Evolutionary conservation across 345 rosid species (phyloP), one percentile per base, ranked within the genome.

Genomic region (Salix dunnii): DNA sequence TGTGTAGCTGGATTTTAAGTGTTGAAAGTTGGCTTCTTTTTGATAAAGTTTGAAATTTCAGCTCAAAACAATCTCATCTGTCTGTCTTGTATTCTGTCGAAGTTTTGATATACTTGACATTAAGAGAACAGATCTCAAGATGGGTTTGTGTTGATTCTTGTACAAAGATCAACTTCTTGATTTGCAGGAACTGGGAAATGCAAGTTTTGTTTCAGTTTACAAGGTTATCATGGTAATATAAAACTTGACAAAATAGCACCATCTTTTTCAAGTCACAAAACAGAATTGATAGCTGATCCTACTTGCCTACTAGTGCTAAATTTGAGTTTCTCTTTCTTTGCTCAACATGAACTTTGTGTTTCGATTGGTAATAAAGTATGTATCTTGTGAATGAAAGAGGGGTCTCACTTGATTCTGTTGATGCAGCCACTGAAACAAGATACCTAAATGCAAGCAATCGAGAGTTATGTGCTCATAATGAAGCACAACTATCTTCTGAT

Each of bases 391-490:
- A 40, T 2, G 61, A 68, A 69, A 42, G 61, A 38, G 35, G n/a
- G 31, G 33, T 75, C 67, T 48, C 58, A 72, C 28, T 43, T 20
- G 58, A 33, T 68, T 65, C 7, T 53, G 78, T 74, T 68, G 40
- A 14, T 85, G 85, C 84, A 91, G 96, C 92, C 63, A 80, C 91
- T 0, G 93, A 89, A 81, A 88, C 91, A 20, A 76, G 96, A 73
- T 89, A 89, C 77, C 84, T 91, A 74, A 91, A 91, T 82, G 96
- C 93, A 48, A 91, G 96, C 85, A 91, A 89, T 76, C 79, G 93
- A 36, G 93, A 88, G 74, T 78, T 90, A 21, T 88, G 81, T 55
- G 83, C 88, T 74, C 90, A 89, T 0, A 85, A 86, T 64, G 93
- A 89, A 80, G 90, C 84, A 78, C 86, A 80, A 63, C 81, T 85